Base-by-base conservation (phyloP, 306 rosid genomes). In the Vachellia collinsii region DNA sequence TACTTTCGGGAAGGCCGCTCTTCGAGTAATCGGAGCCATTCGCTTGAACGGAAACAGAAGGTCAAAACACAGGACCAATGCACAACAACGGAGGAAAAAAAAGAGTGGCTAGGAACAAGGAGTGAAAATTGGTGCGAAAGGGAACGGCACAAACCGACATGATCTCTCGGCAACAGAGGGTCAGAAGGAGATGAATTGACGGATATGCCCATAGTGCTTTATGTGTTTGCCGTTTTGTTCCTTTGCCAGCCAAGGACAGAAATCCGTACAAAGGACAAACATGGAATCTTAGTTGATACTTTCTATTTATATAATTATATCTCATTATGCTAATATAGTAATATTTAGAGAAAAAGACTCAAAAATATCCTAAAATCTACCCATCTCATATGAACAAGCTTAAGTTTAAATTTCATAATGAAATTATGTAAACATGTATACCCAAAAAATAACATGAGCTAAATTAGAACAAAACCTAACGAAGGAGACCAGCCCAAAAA, bases 1-100 rank as follows among this genome's bases (percentile, higher is more conserved):
- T 5, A 94, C 97, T 43, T 83, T 87, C 9, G 95, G 97, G 44
- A 94, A 93, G 0, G 88, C 34, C 66, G 6, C n/a, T 86, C 89
- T 83, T 83, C 97, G 86, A 73, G 93, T 85, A 17, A 78, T 62
- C 0, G 97, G 94, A 37, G 97, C 77, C 98, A 94, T 94, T 43
- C 8, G 72, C 76, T 8, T 54, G 64, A 41, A n/a, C 22, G 38
- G 70, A 83, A 44, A 74, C 80, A 74, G 84, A 86, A 72, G 81
- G 59, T 58, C 42, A 25, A 19, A 53, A 13, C 8, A 17, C 22
- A 6, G 71, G 80, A 22, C 22, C 20, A 34, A 12, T 6, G 34
- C 20, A 9, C 62, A 7, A 42, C 25, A 6, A 48, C 4, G 51
- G 34, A 43, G 64, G 25, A 71, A 23, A 59, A 25, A 8, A 4